phyloP scores from a whole-genome alignment of 495 filamentous ascomycete genomes.

The Amphirosellinia nigrospora region DNA sequence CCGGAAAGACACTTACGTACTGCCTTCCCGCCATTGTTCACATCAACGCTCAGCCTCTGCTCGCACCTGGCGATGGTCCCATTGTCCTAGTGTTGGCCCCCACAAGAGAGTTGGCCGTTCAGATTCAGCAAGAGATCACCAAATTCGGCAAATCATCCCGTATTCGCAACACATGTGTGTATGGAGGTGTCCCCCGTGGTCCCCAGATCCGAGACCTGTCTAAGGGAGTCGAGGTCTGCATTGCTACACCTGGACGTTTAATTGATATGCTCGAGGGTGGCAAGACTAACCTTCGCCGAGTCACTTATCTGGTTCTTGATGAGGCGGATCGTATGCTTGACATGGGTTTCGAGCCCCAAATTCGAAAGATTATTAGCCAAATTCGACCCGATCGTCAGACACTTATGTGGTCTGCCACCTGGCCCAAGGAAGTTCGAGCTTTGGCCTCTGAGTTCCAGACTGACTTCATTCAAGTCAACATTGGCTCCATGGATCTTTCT shows the following conservation, averaged over 20 bases:
- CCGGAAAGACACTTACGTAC: conserved; percentile 98
- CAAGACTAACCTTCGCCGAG: conserved; percentile 97
- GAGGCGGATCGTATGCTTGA: conserved; percentile 91
- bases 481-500: conserved; percentile 94
- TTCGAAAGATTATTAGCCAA: conserved; percentile 94
- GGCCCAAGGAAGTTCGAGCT: conserved; percentile 98
- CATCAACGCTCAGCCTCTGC: conserved; percentile 97
- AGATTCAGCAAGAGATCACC: conserved; percentile 93
- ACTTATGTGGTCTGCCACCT: conserved; percentile 99
- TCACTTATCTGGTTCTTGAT: conserved; percentile 91
- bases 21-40: conserved; percentile 98
- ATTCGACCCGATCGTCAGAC: conserved; percentile 99
- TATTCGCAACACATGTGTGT: conserved; percentile 98
- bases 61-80: conserved; percentile 95
- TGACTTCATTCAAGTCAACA: conserved; percentile 99
- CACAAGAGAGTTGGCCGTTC: conserved; percentile 95
- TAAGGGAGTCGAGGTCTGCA: conserved; percentile 86
- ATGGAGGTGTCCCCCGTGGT: conserved; percentile 97
- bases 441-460: conserved; percentile 93
- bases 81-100: conserved; percentile 96
- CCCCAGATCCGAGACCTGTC: conserved; percentile 93
- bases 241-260: conserved; percentile 94
- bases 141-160: conserved; percentile 98
- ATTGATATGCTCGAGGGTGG: conserved; percentile 98
- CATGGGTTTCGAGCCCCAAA: conserved; percentile 90